Base-by-base conservation (phyloP, 1,139 yeast species). In the Candida tetrigidarum region DNA sequence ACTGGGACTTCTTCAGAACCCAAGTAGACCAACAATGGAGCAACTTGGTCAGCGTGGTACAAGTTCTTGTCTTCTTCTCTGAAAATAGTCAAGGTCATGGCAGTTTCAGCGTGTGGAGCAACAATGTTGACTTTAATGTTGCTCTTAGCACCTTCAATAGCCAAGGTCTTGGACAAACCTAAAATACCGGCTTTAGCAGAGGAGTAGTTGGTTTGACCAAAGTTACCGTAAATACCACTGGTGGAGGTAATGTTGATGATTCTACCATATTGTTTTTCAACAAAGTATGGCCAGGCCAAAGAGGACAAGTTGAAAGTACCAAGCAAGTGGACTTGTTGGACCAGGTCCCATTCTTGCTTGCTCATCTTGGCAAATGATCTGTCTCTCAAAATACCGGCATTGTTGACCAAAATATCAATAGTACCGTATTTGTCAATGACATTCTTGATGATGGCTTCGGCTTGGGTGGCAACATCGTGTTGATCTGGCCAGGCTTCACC, bases 61-160 rank as follows among this genome's bases (percentile, higher is more conserved):
- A 85, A 82, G 68, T 89, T 89, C 53, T 74, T 72, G 66, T 92
- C 98, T 44, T 74, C 73, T 50, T 85, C 86, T 44, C 83, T 79
- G 72, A 92, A 89, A 44, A 93, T 81, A 8, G 96, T 86, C 62
- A 82, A 80, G 27, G 98, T 93, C 99, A 93, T 93, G 51, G 96
- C 93, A 42, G 99, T 92, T 63, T 92, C 97, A 37, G 98, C 98
- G 64, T 92, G 97, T 48, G 99, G 99, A 39, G 98, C 98, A 65
- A 91, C 86, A 41, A 83, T 78, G 64, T 92, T 89, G 49, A 84
- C 93, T 61, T 77, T 76, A 57, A 93, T 89, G 62, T 86, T 84
- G 61, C 74, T 64, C 68, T 81, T 90, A 50, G 83, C 82, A 59
- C 99, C 99, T 71, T 93, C 99, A 54, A 87, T 76, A 20, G 98